A percentile compares a stretch with the other conserved stretches of the same genome.
phyloP scores from a whole-genome alignment of 192 early-diverging fungal genomes.

The Funneliformis geosporum region DNA sequence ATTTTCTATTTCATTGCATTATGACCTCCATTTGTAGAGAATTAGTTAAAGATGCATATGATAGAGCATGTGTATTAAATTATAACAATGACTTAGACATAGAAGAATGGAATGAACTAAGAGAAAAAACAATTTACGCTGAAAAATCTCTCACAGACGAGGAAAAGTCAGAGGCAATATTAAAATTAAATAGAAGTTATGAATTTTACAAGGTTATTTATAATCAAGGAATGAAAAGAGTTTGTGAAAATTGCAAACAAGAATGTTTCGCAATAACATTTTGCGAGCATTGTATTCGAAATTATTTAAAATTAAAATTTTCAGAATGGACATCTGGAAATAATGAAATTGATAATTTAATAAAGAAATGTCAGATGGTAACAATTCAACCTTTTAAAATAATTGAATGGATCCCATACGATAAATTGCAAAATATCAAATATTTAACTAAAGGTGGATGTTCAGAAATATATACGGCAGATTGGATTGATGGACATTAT shows the following conservation, averaged over 20 bases:
- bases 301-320: neutral
- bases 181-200: neutral
- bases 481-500: neutral
- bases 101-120: neutral
- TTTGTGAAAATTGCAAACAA: neutral
- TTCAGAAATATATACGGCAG: neutral
- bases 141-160: neutral
- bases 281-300: neutral
- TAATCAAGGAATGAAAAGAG: neutral
- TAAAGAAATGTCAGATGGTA: neutral
- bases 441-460: neutral
- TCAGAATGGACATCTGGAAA: neutral
- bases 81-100: neutral
- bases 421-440: neutral
- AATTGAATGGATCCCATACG: neutral
- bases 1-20: no score
- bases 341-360: neutral
- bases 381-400: neutral
- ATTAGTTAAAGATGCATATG: neutral
- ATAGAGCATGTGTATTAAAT: neutral
- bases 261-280: neutral
- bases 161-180: neutral
- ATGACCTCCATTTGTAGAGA: no score
- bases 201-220: neutral
- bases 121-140: neutral